These are phyloP conservation scores for Yarrowia sp. DNA, from an alignment of 805 yeast species.

Conservation along the genomic window DNA sequence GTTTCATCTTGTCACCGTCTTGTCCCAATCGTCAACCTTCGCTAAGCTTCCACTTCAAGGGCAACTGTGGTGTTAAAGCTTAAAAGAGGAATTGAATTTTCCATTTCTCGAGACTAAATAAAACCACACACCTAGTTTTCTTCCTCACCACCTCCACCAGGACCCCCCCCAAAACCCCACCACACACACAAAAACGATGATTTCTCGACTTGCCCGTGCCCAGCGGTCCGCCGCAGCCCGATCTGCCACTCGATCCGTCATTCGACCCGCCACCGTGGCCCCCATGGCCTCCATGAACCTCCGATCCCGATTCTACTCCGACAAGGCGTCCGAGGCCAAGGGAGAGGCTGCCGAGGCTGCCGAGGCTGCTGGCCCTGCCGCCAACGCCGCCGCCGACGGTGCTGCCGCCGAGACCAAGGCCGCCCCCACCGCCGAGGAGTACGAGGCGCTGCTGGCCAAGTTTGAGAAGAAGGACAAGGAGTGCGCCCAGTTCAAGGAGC, in stretches of 20 bases:
- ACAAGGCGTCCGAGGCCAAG: slow-evolving; percentile 37
- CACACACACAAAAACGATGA: slow-evolving; percentile 5
- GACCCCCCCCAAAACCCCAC: not conserved
- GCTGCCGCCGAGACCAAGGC: slow-evolving; percentile 43
- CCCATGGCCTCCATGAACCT: not conserved
- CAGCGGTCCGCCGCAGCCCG: slow-evolving; percentile 15
- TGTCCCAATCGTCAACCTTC: slow-evolving; percentile 12
- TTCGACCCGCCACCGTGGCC: slow-evolving; percentile 43
- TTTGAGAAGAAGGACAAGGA: slow-evolving; percentile 64
- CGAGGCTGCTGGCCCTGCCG: slow-evolving; percentile 37
- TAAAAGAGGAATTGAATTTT: slow-evolving; percentile 23
- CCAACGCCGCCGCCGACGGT: slow-evolving; percentile 11
- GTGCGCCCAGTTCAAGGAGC: slow-evolving; percentile 80
- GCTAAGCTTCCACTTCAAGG: slow-evolving; percentile 35
- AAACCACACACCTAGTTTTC: not conserved
- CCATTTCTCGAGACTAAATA: not conserved
- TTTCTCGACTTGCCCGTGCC: slow-evolving; percentile 29
- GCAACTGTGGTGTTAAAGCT: not conserved
- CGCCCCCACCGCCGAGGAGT: slow-evolving; percentile 43
- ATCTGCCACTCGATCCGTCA: slow-evolving; percentile 42
- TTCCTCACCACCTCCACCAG: not conserved
- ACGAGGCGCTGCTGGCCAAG: slow-evolving; percentile 56
- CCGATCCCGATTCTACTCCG: slow-evolving; percentile 35
- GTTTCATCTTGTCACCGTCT: not conserved
- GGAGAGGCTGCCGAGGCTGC: slow-evolving; percentile 39